These are phyloP conservation scores for Aureobasidium sp. DNA, from an alignment of 2,329 filamentous ascomycete species.

Conservation along the genomic window DNA sequence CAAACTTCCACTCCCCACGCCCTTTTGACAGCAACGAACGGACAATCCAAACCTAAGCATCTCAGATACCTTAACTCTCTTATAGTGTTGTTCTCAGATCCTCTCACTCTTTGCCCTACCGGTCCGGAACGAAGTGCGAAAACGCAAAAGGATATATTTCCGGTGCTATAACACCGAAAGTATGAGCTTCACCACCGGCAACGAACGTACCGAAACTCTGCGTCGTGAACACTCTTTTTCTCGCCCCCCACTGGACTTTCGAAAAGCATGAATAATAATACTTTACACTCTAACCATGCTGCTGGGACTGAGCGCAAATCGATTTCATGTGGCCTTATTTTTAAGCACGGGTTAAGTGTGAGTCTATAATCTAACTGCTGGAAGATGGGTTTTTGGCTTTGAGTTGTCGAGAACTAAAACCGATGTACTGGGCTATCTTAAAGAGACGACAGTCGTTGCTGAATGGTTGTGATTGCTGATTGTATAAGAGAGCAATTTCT, in stretches of 20 bases:
- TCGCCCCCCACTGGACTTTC: not conserved
- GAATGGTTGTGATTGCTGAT: too few species aligned
- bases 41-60: not conserved
- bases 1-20: not conserved
- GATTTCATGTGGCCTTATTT: not conserved
- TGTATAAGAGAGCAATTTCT: too few species aligned
- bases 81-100: not conserved
- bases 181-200: not conserved
- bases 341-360: not conserved
- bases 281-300: not conserved
- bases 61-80: not conserved
- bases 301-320: not conserved
- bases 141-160: not conserved
- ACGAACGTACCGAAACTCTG: not conserved
- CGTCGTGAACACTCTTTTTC: not conserved
- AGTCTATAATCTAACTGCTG: not conserved
- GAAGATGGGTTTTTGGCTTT: not conserved
- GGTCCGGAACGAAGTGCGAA: not conserved
- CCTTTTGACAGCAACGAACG: not conserved
- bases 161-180: conserved; percentile 4
- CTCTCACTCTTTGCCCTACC: not conserved
- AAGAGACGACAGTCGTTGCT: not conserved
- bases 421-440: not conserved
- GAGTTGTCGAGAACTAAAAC: not conserved
- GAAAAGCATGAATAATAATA: not conserved